Base-by-base conservation (phyloP, 2,329 filamentous ascomycete species). In the Leptodontidium sp. region DNA sequence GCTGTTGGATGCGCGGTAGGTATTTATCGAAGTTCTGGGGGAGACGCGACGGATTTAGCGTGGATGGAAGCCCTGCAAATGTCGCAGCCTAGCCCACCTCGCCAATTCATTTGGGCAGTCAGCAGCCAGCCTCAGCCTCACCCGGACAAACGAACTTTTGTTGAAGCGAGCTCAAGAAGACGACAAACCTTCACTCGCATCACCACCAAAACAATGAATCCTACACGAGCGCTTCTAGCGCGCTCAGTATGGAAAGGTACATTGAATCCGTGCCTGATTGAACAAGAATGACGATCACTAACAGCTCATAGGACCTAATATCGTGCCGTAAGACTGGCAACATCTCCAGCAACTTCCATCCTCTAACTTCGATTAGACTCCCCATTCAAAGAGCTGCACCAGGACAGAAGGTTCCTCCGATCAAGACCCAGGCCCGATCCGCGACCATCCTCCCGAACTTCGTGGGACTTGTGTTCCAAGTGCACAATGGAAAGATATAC, bases 221-320 rank as follows among this genome's bases (percentile, higher is more conserved):
- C 86, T 68, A 89, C 88, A 69, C 82, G 86, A 73, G 84, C 82
- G 73, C 85, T 89, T 14, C 77, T 87, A 47, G 83, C 85, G 77
- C 88, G 90, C 70, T 93, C 91, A 24, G 87, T 91, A 73, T 93
- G 91, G 91, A 93, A 93, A 85, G 91, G 91, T 91, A 80, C 72
- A 79, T 29, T n/a, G 24, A 11, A 17, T 12, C 1, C 24, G 29
- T 32, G 26, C 14, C 15, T 15, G 24, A 29, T 21, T 57, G 26
- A 9, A 14, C 14, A 47, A 15, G 24, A 2, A 24, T 52, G 40
- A 38, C 45, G 57, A 65, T 47, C 38, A 69, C 75, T 81, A 73
- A 81, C 58, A 55, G 2, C 61, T 47, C 35, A 43, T 75, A 92
- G 90, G 90, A 67, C 90, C 90, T 64, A 89, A 91, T 75, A 90